Percentiles rank a stretch among this genome's conserved stretches.
Conservation (phyloP, 1,284 basidiomycete species). For the Boletus smithii region DNA sequence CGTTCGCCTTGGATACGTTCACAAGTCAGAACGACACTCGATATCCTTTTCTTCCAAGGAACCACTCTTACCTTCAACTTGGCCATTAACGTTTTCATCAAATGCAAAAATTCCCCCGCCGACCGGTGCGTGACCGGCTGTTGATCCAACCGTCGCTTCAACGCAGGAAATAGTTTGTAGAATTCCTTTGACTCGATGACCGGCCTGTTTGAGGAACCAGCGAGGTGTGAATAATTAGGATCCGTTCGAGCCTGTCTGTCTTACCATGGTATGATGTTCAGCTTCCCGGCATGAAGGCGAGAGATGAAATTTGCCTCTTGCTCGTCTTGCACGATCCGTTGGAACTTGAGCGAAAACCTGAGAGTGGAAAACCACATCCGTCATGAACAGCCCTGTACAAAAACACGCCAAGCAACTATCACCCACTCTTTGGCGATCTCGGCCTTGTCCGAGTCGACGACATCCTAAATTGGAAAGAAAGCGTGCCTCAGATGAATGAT, state of each 20-base stretch:
- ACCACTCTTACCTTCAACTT: constrained; percentile 50
- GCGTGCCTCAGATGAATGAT: not conserved
- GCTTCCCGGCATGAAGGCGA: constrained; percentile 48
- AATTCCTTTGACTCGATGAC: constrained; percentile 61
- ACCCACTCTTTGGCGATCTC: constrained; percentile 58
- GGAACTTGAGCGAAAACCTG: constrained; percentile 54
- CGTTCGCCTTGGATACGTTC: constrained; percentile 44
- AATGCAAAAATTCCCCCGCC: constrained; percentile 54
- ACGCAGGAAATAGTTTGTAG: constrained; percentile 46
- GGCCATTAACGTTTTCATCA: constrained; percentile 62
- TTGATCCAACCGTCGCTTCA: constrained; percentile 47
- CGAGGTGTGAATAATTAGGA: no score
- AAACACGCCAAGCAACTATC: not conserved
- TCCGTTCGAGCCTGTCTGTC: not conserved
- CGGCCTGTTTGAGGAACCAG: constrained; percentile 39
- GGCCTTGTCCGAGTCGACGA: constrained; percentile 51
- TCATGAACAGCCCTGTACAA: not conserved
- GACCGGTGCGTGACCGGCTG: constrained; percentile 48
- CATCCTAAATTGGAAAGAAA: constrained; percentile 41
- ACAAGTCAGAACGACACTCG: not conserved
- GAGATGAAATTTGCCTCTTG: constrained; percentile 62
- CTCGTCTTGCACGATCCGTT: constrained; percentile 55
- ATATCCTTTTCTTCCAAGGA: not conserved
- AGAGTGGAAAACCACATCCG: not conserved
- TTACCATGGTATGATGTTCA: constrained; percentile 55